Conservation (phyloP, 2,329 filamentous ascomycete genomes). For the Neoscytalidium dimidiatum region DNA sequence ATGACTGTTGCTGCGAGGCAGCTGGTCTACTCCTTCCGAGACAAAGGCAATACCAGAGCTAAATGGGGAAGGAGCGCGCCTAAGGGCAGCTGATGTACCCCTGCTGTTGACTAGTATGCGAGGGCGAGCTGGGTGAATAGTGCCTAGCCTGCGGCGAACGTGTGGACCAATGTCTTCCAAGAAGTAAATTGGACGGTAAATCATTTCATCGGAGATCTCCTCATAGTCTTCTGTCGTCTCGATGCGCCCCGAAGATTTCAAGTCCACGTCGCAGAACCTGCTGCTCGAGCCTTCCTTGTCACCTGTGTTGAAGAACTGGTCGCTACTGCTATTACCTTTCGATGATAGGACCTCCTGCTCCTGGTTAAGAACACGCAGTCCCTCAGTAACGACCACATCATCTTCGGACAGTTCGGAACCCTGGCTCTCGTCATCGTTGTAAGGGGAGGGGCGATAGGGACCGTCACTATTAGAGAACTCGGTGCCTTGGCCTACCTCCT, state of each 20-base stretch:
- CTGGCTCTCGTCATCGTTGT: background rate
- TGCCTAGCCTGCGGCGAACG: background rate
- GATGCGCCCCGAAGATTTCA: background rate
- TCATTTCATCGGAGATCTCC: background rate
- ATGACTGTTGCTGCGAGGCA: background rate
- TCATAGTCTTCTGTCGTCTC: background rate
- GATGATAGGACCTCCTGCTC: too few relatives aligned
- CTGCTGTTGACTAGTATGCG: background rate
- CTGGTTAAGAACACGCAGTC: too few relatives aligned
- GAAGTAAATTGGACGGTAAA: background rate
- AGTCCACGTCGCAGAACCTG: background rate
- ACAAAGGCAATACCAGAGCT: constrained; percentile 1
- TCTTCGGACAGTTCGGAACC: background rate
- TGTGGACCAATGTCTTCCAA: background rate
- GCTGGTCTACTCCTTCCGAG: background rate
- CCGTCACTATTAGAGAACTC: too few relatives aligned
- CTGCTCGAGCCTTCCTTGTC: background rate
- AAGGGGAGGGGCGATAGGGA: too few relatives aligned
- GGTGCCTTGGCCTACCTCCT: too few relatives aligned
- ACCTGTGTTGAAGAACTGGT: background rate
- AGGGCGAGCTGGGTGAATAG: background rate
- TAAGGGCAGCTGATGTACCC: background rate
- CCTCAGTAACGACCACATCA: too few relatives aligned
- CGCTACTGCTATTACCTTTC: too few relatives aligned
- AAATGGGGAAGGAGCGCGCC: background rate